Evolutionary conservation across 2,329 filamentous ascomycete genomes (phyloP).

Genomic region (Fusarium fujikuroi): DNA sequence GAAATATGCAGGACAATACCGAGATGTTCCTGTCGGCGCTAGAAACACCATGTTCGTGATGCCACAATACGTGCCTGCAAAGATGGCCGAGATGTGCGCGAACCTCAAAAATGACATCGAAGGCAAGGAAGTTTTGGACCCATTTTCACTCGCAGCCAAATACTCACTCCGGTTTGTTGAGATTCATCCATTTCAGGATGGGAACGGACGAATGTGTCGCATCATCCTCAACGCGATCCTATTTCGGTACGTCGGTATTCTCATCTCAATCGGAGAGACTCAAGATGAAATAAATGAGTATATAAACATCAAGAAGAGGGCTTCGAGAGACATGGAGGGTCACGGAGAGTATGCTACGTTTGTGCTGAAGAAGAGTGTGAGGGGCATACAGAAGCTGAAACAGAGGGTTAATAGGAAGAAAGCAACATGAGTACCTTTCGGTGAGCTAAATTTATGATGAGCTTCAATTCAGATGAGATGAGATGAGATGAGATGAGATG

Average conservation of each 20-base stretch:
- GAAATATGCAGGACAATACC: slow-evolving; percentile 43
- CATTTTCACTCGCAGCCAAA: slow-evolving; percentile 46
- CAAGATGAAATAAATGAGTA: slow-evolving; percentile 34
- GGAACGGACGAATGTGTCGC: slow-evolving; percentile 52
- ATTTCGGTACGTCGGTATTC: slow-evolving; percentile 43
- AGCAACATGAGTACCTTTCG: accelerated
- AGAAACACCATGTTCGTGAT: slow-evolving; percentile 44
- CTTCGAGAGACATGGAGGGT: slow-evolving; percentile 36
- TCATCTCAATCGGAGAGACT: slow-evolving; percentile 38
- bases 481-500: not conserved
- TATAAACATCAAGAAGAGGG: slow-evolving; percentile 41
- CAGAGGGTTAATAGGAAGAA: slow-evolving; percentile 35
- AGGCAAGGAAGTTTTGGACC: slow-evolving; percentile 35
- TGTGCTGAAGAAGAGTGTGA: slow-evolving; percentile 30
- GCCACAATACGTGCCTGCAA: slow-evolving; percentile 38
- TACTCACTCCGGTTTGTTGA: slow-evolving; percentile 47
- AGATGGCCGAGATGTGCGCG: slow-evolving; percentile 45
- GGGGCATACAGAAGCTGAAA: slow-evolving; percentile 34
- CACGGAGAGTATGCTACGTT: slow-evolving; percentile 46
- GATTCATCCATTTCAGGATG: slow-evolving; percentile 55
- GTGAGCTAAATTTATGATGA: accelerated
- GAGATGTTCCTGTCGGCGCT: slow-evolving; percentile 38
- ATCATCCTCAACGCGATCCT: slow-evolving; percentile 52
- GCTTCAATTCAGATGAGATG: not conserved
- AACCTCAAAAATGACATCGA: slow-evolving; percentile 32